Evolutionary conservation across 108 stramenopile genomes (phyloP), one percentile per base, ranked within the genome.

Genomic region (Pseudonitzschia multistriata): DNA sequence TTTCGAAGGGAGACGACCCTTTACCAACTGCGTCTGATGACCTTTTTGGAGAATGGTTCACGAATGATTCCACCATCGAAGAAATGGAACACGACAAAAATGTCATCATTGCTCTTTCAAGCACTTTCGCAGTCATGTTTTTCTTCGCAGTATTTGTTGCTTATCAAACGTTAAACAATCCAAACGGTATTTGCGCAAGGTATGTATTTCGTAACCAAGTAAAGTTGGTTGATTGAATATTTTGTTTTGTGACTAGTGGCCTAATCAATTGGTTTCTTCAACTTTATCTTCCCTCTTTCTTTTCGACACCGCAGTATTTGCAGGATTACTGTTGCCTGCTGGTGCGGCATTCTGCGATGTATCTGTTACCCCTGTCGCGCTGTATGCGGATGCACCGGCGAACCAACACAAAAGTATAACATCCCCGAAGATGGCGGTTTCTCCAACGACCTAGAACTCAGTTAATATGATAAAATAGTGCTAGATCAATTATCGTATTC

Each of bases 91-190:
- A 81, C 39, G 81, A 81, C 66, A 48, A 49, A 62, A 77, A 60
- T 33, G 81, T 77, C 29, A 17, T 74, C 25, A 77, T 81, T 69
- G 76, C 72, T 22, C 35, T 81, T 27, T 48, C 57, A 7, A 54
- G 67, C 24, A 49, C 53, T 22, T 73, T 77, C 48, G 77, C 76
- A 22, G 73, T 84, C 34, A 75, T 81, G 8, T 65, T 90, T 30
- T 61, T 86, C 31, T 70, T 88, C 50, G 68, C 82, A 49, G 73
- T 90, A 13, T 76, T 78, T 47, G 82, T 85, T 2, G 89, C 89
- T 0, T 84, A 88, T 52, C 89, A 90, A 78, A 83, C 86, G 80
- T 74, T 87, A 55, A 80, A 90, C 39, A 90, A 90, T 79, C 89
- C 89, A 27, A 75, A 86, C 70, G 89, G 89, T 39, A 79, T 83